phyloP scores from a whole-genome alignment of 2,329 filamentous ascomycete genomes.

The Aspergillus sp. region DNA sequence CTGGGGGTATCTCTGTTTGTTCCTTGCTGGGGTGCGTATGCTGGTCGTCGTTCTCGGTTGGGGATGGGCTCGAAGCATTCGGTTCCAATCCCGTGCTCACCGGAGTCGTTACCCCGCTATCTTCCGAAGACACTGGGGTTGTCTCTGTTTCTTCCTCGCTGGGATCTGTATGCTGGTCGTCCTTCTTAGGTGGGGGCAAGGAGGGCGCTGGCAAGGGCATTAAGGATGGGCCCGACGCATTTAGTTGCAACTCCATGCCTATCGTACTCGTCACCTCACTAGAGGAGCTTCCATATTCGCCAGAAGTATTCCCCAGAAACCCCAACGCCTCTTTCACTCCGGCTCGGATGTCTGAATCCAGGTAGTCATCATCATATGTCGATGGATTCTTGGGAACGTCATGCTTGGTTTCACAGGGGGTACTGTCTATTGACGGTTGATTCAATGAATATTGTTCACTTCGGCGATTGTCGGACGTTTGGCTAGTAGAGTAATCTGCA shows the following conservation, averaged over 20 bases:
- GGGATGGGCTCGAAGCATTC: neutral
- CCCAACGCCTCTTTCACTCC: neutral
- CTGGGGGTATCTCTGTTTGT: neutral
- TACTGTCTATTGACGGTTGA: neutral
- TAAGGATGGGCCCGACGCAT: neutral
- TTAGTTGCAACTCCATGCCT: neutral
- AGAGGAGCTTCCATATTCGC: neutral
- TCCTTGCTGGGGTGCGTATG: neutral
- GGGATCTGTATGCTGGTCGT: conserved; percentile 1
- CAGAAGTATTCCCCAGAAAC: neutral
- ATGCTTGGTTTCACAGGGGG: neutral
- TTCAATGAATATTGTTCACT: neutral
- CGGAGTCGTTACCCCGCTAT: neutral
- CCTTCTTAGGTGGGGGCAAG: neutral
- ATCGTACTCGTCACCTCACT: conserved; percentile 1
- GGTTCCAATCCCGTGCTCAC: neutral
- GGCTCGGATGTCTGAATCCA: neutral
- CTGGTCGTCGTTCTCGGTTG: neutral
- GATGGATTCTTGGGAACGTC: neutral
- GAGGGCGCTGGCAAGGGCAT: neutral
- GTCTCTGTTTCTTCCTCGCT: conserved; percentile 1
- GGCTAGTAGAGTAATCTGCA: neutral
- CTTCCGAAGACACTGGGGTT: neutral
- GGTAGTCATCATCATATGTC: neutral
- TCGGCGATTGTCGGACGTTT: neutral